Conservation (phyloP, 1,284 basidiomycete genomes). For the Cutaneotrichosporon cutaneum region DNA sequence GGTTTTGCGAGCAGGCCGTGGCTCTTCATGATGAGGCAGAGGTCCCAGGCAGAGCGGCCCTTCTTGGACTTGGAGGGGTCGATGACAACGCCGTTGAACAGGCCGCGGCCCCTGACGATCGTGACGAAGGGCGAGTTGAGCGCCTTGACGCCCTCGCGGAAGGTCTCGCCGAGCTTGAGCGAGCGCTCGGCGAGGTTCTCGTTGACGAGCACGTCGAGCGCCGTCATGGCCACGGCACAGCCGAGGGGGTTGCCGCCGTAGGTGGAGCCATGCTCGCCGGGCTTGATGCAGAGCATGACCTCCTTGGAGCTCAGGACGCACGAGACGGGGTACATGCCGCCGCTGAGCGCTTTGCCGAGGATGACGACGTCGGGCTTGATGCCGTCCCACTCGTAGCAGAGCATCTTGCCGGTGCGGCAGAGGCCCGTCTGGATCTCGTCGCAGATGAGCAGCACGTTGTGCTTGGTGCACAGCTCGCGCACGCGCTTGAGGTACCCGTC, state of each 20-base stretch:
- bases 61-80: conserved; percentile 74
- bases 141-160: conserved; percentile 67
- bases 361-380: conserved; percentile 90
- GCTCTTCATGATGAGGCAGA: conserved; percentile 89
- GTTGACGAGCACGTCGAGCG: conserved; percentile 80
- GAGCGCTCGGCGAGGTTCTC: conserved; percentile 82
- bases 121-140: conserved; percentile 70
- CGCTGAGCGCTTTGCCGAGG: conserved; percentile 93
- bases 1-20: conserved; percentile 82
- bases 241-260: conserved; percentile 94
- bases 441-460: conserved; percentile 92
- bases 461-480: conserved; percentile 81
- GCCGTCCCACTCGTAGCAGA: conserved; percentile 82
- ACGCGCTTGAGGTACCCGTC: conserved; percentile 78
- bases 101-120: conserved; percentile 76
- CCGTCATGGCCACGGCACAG: conserved; percentile 89
- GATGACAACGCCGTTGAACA: conserved; percentile 93
- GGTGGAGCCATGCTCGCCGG: conserved; percentile 98
- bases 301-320: conserved; percentile 86
- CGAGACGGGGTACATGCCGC: conserved; percentile 94
- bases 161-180: conserved; percentile 71
- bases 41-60: conserved; percentile 88
- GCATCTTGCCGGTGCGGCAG: conserved; percentile 55
- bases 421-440: conserved; percentile 92
- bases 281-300: conserved; percentile 90